Conservation (phyloP, 352 stramenopile species). For the Phytophthora syringae region DNA sequence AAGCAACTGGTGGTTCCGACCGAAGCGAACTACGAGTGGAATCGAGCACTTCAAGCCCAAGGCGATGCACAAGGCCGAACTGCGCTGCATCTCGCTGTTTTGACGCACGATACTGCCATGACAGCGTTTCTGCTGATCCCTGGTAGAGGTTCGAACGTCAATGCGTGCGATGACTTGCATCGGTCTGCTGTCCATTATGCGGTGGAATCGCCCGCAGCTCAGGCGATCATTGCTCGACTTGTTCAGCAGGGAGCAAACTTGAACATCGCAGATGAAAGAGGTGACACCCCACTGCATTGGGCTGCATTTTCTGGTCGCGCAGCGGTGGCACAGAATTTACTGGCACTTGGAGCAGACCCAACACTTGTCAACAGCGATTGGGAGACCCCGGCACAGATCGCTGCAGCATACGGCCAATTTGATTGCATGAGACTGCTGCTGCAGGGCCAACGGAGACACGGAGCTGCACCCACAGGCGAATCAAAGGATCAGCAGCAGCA, state of each 20-base stretch:
- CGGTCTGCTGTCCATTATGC: conserved; percentile 51
- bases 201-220: conserved; percentile 37
- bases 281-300: conserved; percentile 76
- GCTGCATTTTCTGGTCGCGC: conserved; percentile 58
- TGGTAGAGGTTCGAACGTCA: conserved; percentile 18
- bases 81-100: conserved; percentile 51
- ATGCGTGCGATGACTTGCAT: conserved; percentile 42
- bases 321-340: conserved; percentile 41
- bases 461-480: conserved; percentile 7
- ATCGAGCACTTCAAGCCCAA: conserved; percentile 32
- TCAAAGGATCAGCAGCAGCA: conserved; percentile 18
- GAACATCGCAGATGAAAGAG: conserved; percentile 62
- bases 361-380: conserved; percentile 63
- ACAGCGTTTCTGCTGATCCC: conserved; percentile 37
- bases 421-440: conserved; percentile 58
- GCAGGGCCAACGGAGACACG: conserved; percentile 22
- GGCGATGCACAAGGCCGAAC: conserved; percentile 36
- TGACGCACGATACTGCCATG: conserved; percentile 41
- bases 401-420: conserved; percentile 47
- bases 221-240: conserved; percentile 24
- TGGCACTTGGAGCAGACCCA: conserved; percentile 55
- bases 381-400: conserved; percentile 60
- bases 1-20: conserved; percentile 45
- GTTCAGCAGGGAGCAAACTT: conserved; percentile 44
- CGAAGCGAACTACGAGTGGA: conserved; percentile 23